phyloP scores from a whole-genome alignment of 208 protist genomes.

The Trichomonas vaginalis region DNA sequence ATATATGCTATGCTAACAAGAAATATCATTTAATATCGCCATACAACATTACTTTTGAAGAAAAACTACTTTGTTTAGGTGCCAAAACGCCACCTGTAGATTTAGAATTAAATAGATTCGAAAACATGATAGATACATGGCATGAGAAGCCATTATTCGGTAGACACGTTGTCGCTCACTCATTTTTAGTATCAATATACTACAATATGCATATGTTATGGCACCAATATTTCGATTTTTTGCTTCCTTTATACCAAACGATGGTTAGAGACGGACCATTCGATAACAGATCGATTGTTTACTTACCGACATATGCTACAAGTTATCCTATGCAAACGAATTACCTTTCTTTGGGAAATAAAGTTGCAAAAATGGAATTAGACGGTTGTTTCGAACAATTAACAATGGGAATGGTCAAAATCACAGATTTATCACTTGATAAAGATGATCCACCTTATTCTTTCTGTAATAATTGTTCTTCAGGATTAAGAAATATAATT shows the following conservation, averaged over 20 bases:
- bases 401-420: constrained; percentile 6
- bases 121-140: neutral
- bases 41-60: neutral
- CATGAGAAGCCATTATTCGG: neutral
- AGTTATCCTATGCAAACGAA: neutral
- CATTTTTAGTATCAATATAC: neutral
- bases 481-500: neutral
- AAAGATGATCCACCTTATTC: neutral
- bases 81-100: neutral
- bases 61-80: neutral
- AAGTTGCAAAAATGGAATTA: neutral
- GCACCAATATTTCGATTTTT: neutral
- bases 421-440: neutral
- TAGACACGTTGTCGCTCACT: neutral
- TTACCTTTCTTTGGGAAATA: neutral
- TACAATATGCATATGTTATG: constrained; percentile 5
- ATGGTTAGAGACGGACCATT: neutral
- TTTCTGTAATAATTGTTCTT: neutral
- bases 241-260: neutral
- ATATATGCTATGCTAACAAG: neutral
- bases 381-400: neutral
- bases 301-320: neutral
- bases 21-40: neutral
- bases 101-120: neutral
- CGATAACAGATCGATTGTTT: neutral